Evolutionary conservation across 345 rosid species (phyloP).

Genomic region (Salix brachista): DNA sequence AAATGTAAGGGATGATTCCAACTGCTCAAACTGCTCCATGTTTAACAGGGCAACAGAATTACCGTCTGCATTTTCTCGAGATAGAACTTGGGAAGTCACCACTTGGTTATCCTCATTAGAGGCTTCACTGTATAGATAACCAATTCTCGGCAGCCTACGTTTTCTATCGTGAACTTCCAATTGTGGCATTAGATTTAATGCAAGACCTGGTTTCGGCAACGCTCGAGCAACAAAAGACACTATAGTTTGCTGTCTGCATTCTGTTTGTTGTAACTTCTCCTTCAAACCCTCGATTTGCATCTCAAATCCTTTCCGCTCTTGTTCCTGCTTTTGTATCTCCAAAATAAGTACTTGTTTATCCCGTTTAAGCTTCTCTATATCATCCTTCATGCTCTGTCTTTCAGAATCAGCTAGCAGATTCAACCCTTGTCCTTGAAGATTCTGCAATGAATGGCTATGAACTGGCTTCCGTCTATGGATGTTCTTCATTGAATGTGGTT

Average conservation of each 20-base stretch:
- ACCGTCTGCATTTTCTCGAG: constrained; percentile 34
- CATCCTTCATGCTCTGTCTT: constrained; percentile 57
- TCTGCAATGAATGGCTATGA: constrained; percentile 78
- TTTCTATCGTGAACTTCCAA: constrained; percentile 54
- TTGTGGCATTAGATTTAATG: constrained; percentile 48
- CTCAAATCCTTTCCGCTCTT: constrained; percentile 53
- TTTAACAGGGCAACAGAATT: constrained; percentile 34
- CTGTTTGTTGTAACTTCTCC: constrained; percentile 60
- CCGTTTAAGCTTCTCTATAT: constrained; percentile 46
- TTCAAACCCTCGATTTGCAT: constrained; percentile 52
- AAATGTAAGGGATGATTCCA: constrained; percentile 61
- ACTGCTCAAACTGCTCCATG: constrained; percentile 48
- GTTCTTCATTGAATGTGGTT: constrained; percentile 71
- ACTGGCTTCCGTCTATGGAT: constrained; percentile 89
- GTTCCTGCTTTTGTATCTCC: constrained; percentile 55
- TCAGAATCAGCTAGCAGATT: constrained; percentile 57
- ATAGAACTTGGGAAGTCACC: constrained; percentile 28
- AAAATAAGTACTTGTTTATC: constrained; percentile 53
- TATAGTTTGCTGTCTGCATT: constrained; percentile 53
- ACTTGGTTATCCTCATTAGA: constrained; percentile 38
- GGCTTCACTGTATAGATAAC: constrained; percentile 35
- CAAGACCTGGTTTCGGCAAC: constrained; percentile 64
- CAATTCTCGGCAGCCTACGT: constrained; percentile 62
- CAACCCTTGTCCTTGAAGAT: constrained; percentile 48
- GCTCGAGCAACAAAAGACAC: constrained; percentile 45